These are phyloP conservation scores for Ceriops decandra DNA, from an alignment of 345 rosid species.

Conservation along the genomic window DNA sequence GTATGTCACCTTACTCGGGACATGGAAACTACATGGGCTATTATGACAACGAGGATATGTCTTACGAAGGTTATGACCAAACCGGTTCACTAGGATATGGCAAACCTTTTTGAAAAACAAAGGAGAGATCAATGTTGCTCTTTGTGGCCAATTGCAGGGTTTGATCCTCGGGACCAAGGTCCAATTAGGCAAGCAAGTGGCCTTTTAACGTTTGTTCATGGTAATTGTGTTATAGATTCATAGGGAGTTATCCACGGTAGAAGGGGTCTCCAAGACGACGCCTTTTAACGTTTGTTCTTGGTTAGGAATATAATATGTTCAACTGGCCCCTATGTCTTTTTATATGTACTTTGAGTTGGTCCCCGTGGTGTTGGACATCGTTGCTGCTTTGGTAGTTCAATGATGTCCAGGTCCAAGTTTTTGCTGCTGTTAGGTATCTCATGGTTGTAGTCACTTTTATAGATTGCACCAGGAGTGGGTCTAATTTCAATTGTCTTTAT, in stretches of 20 bases:
- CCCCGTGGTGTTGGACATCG: slow-evolving; percentile 7
- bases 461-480: slow-evolving; percentile 23
- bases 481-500: background rate
- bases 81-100: slow-evolving; percentile 29
- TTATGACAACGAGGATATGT: slow-evolving; percentile 35
- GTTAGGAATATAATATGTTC: slow-evolving; percentile 24
- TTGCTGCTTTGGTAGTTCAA: slow-evolving; percentile 6
- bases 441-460: slow-evolving; percentile 28
- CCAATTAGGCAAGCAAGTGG: slow-evolving; percentile 20
- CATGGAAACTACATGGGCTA: slow-evolving; percentile 46
- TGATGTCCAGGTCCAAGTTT: slow-evolving; percentile 9
- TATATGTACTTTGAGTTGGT: background rate
- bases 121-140: slow-evolving; percentile 17
- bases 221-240: slow-evolving; percentile 9
- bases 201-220: background rate
- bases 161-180: slow-evolving; percentile 11
- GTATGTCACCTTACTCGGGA: slow-evolving; percentile 40
- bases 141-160: slow-evolving; percentile 12
- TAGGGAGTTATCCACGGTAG: slow-evolving; percentile 1
- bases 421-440: slow-evolving; percentile 5
- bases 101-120: slow-evolving; percentile 29
- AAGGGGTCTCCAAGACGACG: slow-evolving; percentile 40
- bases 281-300: slow-evolving; percentile 59
- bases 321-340: background rate
- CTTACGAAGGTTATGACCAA: slow-evolving; percentile 43